These are phyloP conservation scores for Fusarium guadeloupense DNA, from an alignment of 2,329 filamentous ascomycete species.

Conservation along the genomic window DNA sequence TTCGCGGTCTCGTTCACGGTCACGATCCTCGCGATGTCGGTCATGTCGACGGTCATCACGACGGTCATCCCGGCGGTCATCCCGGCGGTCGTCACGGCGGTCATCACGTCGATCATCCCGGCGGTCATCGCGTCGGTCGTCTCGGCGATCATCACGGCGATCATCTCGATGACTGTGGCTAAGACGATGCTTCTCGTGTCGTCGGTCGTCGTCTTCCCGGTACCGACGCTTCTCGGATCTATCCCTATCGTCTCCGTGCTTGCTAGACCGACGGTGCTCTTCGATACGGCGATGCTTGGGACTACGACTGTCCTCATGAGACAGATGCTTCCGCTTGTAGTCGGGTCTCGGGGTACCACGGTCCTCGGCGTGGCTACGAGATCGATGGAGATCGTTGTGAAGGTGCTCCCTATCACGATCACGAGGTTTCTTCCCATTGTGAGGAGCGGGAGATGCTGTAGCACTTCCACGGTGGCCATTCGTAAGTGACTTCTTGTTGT, in stretches of 20 bases:
- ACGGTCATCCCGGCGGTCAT: neutral
- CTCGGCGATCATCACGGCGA: constrained; percentile 30
- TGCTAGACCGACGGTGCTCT: constrained; percentile 51
- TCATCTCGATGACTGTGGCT: constrained; percentile 35
- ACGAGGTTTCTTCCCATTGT: constrained; percentile 54
- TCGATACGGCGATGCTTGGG: constrained; percentile 56
- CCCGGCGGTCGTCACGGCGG: constrained; percentile 28
- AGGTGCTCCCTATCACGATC: constrained; percentile 59
- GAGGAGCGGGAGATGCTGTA: constrained; percentile 77
- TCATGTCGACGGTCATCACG: constrained; percentile 30
- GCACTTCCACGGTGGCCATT: constrained; percentile 71
- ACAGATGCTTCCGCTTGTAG: constrained; percentile 68
- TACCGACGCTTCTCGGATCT: constrained; percentile 41
- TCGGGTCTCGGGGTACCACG: constrained; percentile 62
- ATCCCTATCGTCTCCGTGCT: constrained; percentile 51
- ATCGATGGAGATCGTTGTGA: constrained; percentile 60
- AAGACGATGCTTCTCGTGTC: constrained; percentile 36
- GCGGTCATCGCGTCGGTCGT: constrained; percentile 33
- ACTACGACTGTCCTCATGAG: constrained; percentile 55
- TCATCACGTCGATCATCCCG: constrained; percentile 37
- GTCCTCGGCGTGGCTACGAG: constrained; percentile 62
- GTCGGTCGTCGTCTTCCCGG: constrained; percentile 38
- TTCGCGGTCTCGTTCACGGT: constrained; percentile 41
- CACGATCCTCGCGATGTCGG: constrained; percentile 35
- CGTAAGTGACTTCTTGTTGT: constrained; percentile 80